phyloP scores from a whole-genome alignment of 495 filamentous ascomycete genomes.

The Pyronema domesticum region DNA sequence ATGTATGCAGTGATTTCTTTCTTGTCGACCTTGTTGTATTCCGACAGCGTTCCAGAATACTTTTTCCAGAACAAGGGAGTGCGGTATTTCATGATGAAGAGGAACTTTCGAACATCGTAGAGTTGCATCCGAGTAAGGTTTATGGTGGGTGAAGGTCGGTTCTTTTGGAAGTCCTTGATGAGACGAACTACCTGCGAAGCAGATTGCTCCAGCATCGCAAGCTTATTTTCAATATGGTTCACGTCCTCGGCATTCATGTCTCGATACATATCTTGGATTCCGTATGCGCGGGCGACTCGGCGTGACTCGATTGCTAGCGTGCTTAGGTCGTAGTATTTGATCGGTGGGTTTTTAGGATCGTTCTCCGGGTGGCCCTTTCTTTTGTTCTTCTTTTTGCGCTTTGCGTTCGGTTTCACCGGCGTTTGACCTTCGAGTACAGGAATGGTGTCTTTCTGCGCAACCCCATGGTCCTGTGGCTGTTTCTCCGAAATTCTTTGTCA shows the following conservation, averaged over 20 bases:
- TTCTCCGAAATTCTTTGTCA: too few relatives aligned
- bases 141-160: constrained; percentile 11
- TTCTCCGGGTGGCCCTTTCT: not conserved
- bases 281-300: constrained; percentile 19
- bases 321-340: constrained; percentile 5
- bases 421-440: too few relatives aligned
- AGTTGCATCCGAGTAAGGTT: constrained; percentile 28
- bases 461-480: too few relatives aligned
- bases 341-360: not conserved
- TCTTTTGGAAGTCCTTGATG: constrained; percentile 15
- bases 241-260: constrained; percentile 10
- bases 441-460: too few relatives aligned
- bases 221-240: constrained; percentile 23
- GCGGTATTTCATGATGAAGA: constrained; percentile 38
- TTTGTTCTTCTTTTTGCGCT: too few relatives aligned
- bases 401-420: too few relatives aligned
- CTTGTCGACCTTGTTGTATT: constrained; percentile 29
- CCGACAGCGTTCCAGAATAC: constrained; percentile 21
- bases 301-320: constrained; percentile 1
- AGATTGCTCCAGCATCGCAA: constrained; percentile 17
- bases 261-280: constrained; percentile 27
- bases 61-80: constrained; percentile 25
- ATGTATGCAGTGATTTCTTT: constrained; percentile 29
- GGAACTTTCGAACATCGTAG: constrained; percentile 33
- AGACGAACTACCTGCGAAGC: constrained; percentile 11